These are phyloP conservation scores for Scheffersomyces amazonensis DNA, from an alignment of 805 yeast species.

Conservation along the genomic window DNA sequence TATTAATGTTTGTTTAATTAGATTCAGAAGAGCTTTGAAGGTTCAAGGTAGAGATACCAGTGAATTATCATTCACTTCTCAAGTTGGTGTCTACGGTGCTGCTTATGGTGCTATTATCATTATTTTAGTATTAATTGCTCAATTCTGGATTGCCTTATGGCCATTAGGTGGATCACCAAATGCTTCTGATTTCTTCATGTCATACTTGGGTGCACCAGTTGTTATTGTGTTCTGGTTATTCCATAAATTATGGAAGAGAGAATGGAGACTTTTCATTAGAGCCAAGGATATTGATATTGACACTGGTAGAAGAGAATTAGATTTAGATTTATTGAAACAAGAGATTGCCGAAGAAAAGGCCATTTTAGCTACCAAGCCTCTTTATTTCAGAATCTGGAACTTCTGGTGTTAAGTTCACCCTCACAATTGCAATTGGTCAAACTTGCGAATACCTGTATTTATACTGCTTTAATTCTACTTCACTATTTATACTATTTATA, in stretches of 20 bases:
- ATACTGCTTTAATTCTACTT: background rate
- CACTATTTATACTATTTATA: too few species aligned
- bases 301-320: constrained; percentile 34
- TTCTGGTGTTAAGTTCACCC: constrained; percentile 30
- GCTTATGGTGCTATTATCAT: constrained; percentile 49
- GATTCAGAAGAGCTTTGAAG: constrained; percentile 56
- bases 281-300: constrained; percentile 33
- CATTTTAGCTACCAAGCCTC: constrained; percentile 18
- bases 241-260: constrained; percentile 23
- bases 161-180: constrained; percentile 47
- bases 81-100: constrained; percentile 53
- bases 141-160: constrained; percentile 65
- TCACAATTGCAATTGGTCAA: too few species aligned
- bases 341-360: constrained; percentile 35
- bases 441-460: background rate
- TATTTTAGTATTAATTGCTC: constrained; percentile 50
- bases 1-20: constrained; percentile 56
- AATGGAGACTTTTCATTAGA: constrained; percentile 24
- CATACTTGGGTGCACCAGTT: constrained; percentile 35
- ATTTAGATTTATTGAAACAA: constrained; percentile 31
- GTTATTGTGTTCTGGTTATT: constrained; percentile 25
- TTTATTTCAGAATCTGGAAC: constrained; percentile 23
- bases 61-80: constrained; percentile 54
- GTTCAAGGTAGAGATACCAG: constrained; percentile 50
- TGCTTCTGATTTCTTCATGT: constrained; percentile 28